Base-by-base conservation (phyloP, 805 yeast species). In the Lachancea meyersii region DNA sequence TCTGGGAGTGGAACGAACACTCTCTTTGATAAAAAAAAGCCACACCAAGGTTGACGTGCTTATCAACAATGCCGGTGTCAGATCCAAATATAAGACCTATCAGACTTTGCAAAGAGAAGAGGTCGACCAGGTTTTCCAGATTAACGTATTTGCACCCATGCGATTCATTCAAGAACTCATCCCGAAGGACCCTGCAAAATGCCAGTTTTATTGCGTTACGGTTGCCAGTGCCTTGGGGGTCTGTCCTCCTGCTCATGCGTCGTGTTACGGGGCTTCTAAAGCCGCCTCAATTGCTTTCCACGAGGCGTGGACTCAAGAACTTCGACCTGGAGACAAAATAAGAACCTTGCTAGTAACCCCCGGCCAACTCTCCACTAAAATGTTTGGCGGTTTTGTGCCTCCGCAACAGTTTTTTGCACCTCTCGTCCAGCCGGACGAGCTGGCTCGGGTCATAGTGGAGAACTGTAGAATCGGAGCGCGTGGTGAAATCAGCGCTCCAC, bases 181-280 rank as follows among this genome's bases (percentile, higher is more conserved):
- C 8, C 86, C 89, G 0, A 70, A 59, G 11, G 77, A 79, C 80
- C 47, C 76, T 1, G 52, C 50, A 8, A 46, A 54, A 5, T 63
- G 70, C 34, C 70, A 93, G 37, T 91, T 95, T 0, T 85, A 80
- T 58, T 70, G 88, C 3, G 79, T 88, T 16, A 84, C 86, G 5
- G 67, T 89, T 21, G 84, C 93, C 0, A 85, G 95, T 1, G 82
- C 84, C 0, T 65, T 88, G 32, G 96, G 95, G 0, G 76, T 82
- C 41, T 71, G 83, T 65, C 75, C 87, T 2, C 96, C 96, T 0
- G 86, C 93, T 3, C 71, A 83, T 37, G 72, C 69, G 10, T 80
- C 81, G 35, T 83, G 81, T 0, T 89, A 89, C 56, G 94, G 95
- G 0, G 91, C 95, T 0, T 77, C 93, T 5, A 89, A 89, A 58